A percentile compares a stretch with the other conserved stretches of the same genome.
These are phyloP conservation scores for Gamsiella multidivaricata DNA, from an alignment of 192 early-diverging fungal species.

Conservation along the genomic window DNA sequence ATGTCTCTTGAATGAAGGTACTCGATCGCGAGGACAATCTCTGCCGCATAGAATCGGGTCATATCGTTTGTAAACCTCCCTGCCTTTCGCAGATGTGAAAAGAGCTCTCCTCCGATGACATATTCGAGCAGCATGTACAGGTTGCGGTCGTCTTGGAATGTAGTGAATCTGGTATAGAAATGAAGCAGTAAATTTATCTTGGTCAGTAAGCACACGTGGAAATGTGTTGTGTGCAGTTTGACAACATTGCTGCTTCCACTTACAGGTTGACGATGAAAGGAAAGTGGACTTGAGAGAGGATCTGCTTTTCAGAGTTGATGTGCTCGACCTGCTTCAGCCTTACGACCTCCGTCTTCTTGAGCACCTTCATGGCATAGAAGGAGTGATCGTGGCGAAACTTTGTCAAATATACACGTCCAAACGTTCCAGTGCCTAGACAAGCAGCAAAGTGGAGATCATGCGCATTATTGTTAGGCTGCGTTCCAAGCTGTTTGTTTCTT, in stretches of 20 bases:
- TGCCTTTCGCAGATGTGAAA: constrained; percentile 92
- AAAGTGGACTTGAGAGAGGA: constrained; percentile 75
- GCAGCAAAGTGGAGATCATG: no score
- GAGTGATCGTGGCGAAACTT: constrained; percentile 75
- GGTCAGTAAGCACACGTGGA: neutral
- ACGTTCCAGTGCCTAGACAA: constrained; percentile 91
- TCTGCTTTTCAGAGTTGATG: constrained; percentile 86
- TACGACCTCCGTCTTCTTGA: constrained; percentile 85
- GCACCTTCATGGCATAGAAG: constrained; percentile 88
- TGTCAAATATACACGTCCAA: constrained; percentile 93
- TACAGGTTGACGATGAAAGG: constrained; percentile 90
- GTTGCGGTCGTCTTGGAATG: constrained; percentile 94
- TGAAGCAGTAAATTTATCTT: constrained; percentile 1
- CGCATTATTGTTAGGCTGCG: no score
- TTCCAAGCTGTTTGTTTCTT: no score
- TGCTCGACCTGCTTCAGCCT: constrained; percentile 89
- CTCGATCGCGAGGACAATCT: constrained; percentile 95
- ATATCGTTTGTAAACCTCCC: constrained; percentile 95
- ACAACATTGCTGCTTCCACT: constrained; percentile 10
- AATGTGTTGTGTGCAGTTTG: neutral
- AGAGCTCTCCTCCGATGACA: constrained; percentile 95
- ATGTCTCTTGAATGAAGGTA: constrained; percentile 94
- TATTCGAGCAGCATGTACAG: constrained; percentile 98
- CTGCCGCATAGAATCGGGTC: constrained; percentile 95
- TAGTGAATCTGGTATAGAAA: constrained; percentile 75